Conservation (phyloP, 2,329 filamentous ascomycete species). For the Ophiosphaerella korrae region DNA sequence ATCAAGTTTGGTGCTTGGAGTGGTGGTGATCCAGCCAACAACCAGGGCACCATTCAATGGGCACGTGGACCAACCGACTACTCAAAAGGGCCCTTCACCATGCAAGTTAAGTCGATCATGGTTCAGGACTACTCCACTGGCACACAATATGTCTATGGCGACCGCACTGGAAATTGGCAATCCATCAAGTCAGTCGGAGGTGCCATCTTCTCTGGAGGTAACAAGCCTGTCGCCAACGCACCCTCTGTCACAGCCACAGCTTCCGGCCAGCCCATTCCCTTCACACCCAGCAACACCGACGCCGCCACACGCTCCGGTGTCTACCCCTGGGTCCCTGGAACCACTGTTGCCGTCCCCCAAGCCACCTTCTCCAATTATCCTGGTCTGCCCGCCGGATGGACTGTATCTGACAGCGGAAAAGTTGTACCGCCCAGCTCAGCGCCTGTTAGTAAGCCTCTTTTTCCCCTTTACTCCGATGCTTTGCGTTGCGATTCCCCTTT, state of each 20-base stretch:
- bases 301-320: slow-evolving; percentile 51
- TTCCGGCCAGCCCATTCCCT: slow-evolving; percentile 69
- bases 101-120: slow-evolving; percentile 77
- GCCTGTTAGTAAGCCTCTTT: slow-evolving; percentile 64
- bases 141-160: slow-evolving; percentile 79
- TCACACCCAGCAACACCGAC: slow-evolving; percentile 64
- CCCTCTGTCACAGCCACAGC: slow-evolving; percentile 68
- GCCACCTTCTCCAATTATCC: slow-evolving; percentile 54
- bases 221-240: slow-evolving; percentile 59
- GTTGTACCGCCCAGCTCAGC: slow-evolving; percentile 74
- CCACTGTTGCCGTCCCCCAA: slow-evolving; percentile 57
- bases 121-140: slow-evolving; percentile 95
- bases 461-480: slow-evolving; percentile 10
- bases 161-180: slow-evolving; percentile 76
- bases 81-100: slow-evolving; percentile 78
- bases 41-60: slow-evolving; percentile 85
- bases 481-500: neutral
- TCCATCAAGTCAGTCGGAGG: slow-evolving; percentile 85
- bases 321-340: slow-evolving; percentile 67
- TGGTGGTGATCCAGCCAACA: slow-evolving; percentile 82
- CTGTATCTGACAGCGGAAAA: slow-evolving; percentile 78
- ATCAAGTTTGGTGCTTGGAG: slow-evolving; percentile 92
- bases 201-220: slow-evolving; percentile 67
- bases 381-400: slow-evolving; percentile 79
- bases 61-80: slow-evolving; percentile 87